These are phyloP conservation scores for Fusarium sp. DNA, from an alignment of 2,329 filamentous ascomycete species.

Conservation along the genomic window DNA sequence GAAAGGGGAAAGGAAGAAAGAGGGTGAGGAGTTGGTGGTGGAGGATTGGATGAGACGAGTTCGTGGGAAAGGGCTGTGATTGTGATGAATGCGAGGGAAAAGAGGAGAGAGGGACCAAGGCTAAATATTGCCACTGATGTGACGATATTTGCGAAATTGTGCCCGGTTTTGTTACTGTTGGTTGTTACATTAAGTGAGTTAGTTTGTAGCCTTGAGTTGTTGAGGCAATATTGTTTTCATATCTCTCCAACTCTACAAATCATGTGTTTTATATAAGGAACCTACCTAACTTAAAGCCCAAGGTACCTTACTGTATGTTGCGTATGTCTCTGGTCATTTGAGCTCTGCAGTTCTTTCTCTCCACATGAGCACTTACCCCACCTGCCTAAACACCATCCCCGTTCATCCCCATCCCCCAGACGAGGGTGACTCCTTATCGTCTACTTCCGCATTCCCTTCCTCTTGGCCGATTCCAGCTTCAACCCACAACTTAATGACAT, in stretches of 20 bases:
- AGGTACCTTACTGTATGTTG: neutral
- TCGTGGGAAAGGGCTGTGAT: slow-evolving; percentile 12
- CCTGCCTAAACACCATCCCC: slow-evolving; percentile 37
- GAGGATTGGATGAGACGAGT: slow-evolving; percentile 34
- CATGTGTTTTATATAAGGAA: neutral
- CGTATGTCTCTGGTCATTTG: slow-evolving; percentile 29
- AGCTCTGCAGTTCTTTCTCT: slow-evolving; percentile 38
- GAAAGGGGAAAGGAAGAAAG: slow-evolving; percentile 14
- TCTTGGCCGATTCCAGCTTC: slow-evolving; percentile 13
- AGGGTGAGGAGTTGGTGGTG: slow-evolving; percentile 13
- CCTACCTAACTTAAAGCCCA: neutral
- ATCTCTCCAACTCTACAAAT: neutral
- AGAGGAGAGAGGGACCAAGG: slow-evolving; percentile 34
- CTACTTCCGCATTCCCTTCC: slow-evolving; percentile 10
- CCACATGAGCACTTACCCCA: slow-evolving; percentile 40
- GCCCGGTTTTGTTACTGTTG: slow-evolving; percentile 35
- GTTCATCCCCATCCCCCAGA: slow-evolving; percentile 31
- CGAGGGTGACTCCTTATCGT: slow-evolving; percentile 24
- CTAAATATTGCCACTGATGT: slow-evolving; percentile 40
- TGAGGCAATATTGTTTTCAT: neutral
- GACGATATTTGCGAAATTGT: slow-evolving; percentile 23
- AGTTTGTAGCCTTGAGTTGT: neutral
- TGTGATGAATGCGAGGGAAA: slow-evolving; percentile 12
- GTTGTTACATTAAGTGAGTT: slow-evolving; percentile 2
- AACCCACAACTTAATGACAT: slow-evolving; percentile 3